Evolutionary conservation across 306 rosid genomes (phyloP).

Genomic region (Quercus parvula): DNA sequence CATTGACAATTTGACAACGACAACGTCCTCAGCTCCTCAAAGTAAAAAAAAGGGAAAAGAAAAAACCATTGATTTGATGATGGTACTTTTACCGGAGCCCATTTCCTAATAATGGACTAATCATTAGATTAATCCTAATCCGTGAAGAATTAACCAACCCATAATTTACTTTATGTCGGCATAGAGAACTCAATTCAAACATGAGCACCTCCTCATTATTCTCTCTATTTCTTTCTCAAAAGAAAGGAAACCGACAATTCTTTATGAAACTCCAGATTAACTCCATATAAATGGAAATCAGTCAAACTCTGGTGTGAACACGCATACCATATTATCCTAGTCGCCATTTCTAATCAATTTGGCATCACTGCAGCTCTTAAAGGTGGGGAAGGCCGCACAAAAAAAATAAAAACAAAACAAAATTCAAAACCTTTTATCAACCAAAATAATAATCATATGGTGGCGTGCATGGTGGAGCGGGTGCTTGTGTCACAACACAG

Average conservation of each 20-base stretch:
- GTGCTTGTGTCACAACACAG: background rate
- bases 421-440: background rate
- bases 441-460: background rate
- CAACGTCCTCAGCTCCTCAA: background rate
- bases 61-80: too few species aligned
- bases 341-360: background rate
- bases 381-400: too few species aligned
- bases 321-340: background rate
- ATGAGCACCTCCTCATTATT: conserved; percentile 12
- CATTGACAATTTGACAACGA: too few species aligned
- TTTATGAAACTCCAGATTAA: background rate
- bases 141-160: too few species aligned
- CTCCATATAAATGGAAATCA: background rate
- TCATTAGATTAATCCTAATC: background rate
- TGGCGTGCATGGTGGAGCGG: background rate
- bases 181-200: conserved; percentile 31
- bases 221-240: background rate
- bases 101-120: background rate
- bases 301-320: conserved; percentile 20
- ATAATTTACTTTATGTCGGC: conserved; percentile 4
- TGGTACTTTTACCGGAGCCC: background rate
- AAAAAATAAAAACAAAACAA: background rate
- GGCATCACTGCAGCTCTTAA: background rate
- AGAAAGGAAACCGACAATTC: conserved; percentile 1
- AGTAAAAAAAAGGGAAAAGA: background rate